Base-by-base conservation (phyloP, 371 early-diverging fungal species). In the Mucor velutinosus region DNA sequence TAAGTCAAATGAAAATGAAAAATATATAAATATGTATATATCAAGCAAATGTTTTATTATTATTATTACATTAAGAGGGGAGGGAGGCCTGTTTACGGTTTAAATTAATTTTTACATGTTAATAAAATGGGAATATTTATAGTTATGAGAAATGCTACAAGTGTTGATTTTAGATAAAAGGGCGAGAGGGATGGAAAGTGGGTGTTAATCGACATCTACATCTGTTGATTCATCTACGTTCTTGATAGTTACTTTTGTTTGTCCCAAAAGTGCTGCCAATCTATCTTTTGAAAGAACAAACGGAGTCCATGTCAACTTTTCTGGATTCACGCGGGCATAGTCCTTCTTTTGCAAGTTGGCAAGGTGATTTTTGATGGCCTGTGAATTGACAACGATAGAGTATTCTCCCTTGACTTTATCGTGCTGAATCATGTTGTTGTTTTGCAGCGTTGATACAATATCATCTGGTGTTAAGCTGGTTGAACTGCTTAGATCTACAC, bases 401-500 rank as follows among this genome's bases (percentile, higher is more conserved):
- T 80, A 80, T 10, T 51, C 27, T 12, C 69, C 51, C 8, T 67
- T 67, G 6, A 21, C 25, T 33, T 60, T 43, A 41, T 69, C 62
- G 33, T 61, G 56, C n/a, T 37, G 55, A 25, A 89, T 67, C 84
- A 89, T 85, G 41, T 75, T 67, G 55, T 84, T 87, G 7, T 79
- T 80, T 66, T 90, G 82, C 14, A 94, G 72, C 0, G 93, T 90
- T 7, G 90, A 85, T 11, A 93, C 83, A 37, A 93, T 80, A 72
- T 94, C 94, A 58, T 94, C 90, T 25, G 80, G 70, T 0, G 91
- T 90, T 78, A 94, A 84, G 11, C 88, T 84, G 2, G 93, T 92
- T 43, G 72, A 65, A 32, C 72, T 58, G 53, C 91, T 86, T 12
- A 94, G 75, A 17, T 88, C 88, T 77, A 63, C 12, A 63, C 12